phyloP scores from a whole-genome alignment of 2,329 filamentous ascomycete genomes.

The Colletotrichum cordylinicola region DNA sequence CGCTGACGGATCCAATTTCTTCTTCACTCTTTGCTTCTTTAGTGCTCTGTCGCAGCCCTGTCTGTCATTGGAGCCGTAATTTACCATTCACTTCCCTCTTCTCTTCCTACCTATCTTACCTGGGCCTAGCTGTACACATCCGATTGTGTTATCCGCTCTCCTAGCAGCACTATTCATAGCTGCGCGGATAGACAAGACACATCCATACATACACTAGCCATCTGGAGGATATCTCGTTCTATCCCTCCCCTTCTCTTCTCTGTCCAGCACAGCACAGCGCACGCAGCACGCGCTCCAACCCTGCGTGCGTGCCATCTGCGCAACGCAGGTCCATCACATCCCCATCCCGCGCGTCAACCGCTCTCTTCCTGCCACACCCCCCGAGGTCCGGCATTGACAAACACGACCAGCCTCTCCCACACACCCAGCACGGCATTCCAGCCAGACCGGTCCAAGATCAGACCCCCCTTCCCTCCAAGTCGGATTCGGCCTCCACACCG shows the following conservation, averaged over 20 bases:
- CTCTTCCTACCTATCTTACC: neutral
- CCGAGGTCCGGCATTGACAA: neutral
- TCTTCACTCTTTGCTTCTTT: neutral
- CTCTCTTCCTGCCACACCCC: neutral
- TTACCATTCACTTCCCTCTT: neutral
- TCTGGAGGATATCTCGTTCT: neutral
- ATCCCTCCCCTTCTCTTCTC: neutral
- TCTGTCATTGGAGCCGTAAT: neutral
- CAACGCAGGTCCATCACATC: neutral
- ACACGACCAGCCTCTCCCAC: neutral
- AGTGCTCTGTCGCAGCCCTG: neutral
- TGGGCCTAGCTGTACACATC: neutral
- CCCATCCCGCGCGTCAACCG: neutral
- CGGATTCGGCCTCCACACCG: neutral
- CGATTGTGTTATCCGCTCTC: neutral
- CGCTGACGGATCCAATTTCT: neutral
- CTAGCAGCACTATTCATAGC: neutral
- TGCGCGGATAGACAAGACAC: neutral
- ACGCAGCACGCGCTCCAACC: neutral
- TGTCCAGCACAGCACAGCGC: neutral
- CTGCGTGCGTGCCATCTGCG: neutral
- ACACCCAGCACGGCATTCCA: neutral
- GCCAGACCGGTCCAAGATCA: neutral
- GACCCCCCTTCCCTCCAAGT: neutral
- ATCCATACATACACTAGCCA: neutral